Percentiles rank a stretch among this genome's conserved stretches.
These are phyloP conservation scores for Malus fusca DNA, from an alignment of 306 rosid species.

Conservation along the genomic window DNA sequence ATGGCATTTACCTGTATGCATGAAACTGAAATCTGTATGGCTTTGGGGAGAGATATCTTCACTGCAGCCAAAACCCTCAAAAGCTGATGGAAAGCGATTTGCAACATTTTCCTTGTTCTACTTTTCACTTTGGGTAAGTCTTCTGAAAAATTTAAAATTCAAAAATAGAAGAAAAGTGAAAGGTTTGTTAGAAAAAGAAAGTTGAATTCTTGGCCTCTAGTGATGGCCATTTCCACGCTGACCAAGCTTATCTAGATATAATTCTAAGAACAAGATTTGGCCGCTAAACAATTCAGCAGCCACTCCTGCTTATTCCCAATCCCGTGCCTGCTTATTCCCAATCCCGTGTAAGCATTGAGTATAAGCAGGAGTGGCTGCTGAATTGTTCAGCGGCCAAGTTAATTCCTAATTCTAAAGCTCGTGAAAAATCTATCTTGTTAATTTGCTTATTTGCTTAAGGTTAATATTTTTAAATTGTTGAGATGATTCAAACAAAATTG, in stretches of 20 bases:
- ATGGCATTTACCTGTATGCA: not conserved
- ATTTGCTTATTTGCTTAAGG: not conserved
- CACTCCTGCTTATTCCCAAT: no score
- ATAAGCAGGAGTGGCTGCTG: no score
- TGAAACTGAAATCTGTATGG: not conserved
- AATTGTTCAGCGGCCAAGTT: no score
- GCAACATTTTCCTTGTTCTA: not conserved
- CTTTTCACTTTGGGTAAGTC: not conserved
- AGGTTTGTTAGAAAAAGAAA: not conserved
- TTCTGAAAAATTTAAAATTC: not conserved
- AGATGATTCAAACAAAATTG: not conserved
- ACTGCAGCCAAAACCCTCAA: not conserved
- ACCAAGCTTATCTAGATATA: not conserved
- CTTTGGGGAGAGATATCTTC: not conserved
- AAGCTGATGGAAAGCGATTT: not conserved
- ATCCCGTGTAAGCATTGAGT: no score
- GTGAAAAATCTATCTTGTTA: not conserved
- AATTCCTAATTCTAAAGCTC: no score
- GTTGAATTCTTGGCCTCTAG: not conserved
- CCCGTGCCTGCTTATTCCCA: no score
- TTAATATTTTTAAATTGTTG: not conserved
- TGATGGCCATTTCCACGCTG: not conserved
- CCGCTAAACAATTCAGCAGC: no score
- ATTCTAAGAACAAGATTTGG: not conserved
- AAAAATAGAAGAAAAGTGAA: not conserved